Conservation (phyloP, 139 green algal genomes). For the Chlorella sp. region DNA sequence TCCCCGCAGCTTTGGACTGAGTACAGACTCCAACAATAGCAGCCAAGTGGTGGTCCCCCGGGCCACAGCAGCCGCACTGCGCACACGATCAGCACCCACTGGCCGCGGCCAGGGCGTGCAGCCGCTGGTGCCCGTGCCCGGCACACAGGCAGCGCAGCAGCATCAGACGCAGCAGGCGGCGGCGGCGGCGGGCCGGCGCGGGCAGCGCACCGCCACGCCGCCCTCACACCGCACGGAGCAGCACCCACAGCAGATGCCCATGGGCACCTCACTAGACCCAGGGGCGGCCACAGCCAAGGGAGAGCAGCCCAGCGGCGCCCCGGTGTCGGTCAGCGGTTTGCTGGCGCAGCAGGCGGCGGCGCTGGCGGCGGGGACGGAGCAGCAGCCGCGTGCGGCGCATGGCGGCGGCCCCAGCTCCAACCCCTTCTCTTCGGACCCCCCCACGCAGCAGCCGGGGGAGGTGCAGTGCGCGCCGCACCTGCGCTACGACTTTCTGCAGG, state of each 20-base stretch:
- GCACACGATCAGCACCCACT: neutral
- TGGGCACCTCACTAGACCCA: too few relatives aligned
- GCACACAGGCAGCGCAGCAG: neutral
- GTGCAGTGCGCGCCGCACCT: neutral
- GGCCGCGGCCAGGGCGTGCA: neutral
- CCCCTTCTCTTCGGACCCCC: neutral
- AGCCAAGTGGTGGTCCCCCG: neutral
- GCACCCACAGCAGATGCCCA: too few relatives aligned
- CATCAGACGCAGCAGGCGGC: neutral
- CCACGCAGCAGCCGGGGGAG: neutral
- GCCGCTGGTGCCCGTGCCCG: slow-evolving; percentile 11
- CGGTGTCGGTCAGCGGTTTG: neutral
- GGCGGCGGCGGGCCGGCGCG: neutral
- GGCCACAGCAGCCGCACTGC: neutral
- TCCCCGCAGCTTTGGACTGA: slow-evolving; percentile 22
- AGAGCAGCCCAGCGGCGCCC: neutral
- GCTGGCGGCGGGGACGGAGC: neutral
- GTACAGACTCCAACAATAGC: neutral
- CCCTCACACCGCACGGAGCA: neutral
- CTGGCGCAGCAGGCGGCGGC: slow-evolving; percentile 9
- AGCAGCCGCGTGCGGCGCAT: neutral
- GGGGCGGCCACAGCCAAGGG: too few relatives aligned
- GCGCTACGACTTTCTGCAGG: slow-evolving; percentile 27
- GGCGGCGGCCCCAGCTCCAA: neutral
- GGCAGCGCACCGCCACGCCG: neutral